Evolutionary conservation across 106 monocot genomes (phyloP).

Genomic region (Allium fistulosum): DNA sequence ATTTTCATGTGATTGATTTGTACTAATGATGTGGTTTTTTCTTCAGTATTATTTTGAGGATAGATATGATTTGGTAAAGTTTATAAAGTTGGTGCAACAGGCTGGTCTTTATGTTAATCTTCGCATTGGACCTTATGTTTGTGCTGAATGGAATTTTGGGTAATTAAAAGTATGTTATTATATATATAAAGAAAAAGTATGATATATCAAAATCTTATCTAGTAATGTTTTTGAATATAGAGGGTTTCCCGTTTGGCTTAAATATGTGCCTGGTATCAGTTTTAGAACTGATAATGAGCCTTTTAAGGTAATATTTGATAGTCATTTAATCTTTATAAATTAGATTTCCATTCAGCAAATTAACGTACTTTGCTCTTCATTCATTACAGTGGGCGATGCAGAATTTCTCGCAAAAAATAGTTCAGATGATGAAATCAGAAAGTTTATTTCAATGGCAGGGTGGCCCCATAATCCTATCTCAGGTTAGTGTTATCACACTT

Average conservation of each 20-base stretch:
- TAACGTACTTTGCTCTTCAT: too few species aligned
- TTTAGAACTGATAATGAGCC: constrained; percentile 24
- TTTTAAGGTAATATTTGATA: constrained; percentile 18
- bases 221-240: constrained; percentile 1
- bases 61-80: constrained; percentile 31
- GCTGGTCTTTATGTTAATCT: constrained; percentile 31
- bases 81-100: constrained; percentile 25
- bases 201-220: background rate
- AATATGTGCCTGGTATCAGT: constrained; percentile 30
- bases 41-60: constrained; percentile 37
- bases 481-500: constrained; percentile 1
- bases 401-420: constrained; percentile 17
- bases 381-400: constrained; percentile 12
- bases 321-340: too few species aligned
- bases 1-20: background rate
- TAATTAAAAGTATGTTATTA: constrained; percentile 1
- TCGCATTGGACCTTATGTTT: constrained; percentile 38
- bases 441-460: constrained; percentile 17
- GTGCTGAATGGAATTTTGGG: constrained; percentile 52
- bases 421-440: constrained; percentile 25
- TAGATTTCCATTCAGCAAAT: too few species aligned
- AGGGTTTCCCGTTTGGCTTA: constrained; percentile 38
- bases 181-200: background rate
- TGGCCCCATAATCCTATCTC: constrained; percentile 23
- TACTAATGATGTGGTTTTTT: background rate